These are phyloP conservation scores for Cocos nucifera DNA, from an alignment of 176 grass and related monocot species.

Conservation along the genomic window DNA sequence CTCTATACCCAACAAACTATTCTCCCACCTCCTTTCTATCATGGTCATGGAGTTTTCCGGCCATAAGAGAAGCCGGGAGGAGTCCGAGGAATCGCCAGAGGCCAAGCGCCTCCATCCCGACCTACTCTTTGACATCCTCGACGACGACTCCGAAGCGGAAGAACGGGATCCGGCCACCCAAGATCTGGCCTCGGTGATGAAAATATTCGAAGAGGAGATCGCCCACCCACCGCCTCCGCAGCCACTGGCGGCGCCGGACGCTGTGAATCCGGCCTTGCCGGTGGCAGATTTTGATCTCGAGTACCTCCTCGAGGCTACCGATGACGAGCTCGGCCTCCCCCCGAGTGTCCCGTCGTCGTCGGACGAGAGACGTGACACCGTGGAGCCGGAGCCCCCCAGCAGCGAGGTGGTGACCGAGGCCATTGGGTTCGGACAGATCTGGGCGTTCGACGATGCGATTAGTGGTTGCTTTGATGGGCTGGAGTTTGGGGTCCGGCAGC, in stretches of 20 bases:
- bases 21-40: background rate
- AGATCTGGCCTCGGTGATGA: constrained; percentile 68
- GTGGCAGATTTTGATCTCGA: constrained; percentile 15
- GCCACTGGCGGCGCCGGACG: background rate
- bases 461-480: constrained; percentile 7
- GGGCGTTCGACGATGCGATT: constrained; percentile 48
- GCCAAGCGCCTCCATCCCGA: constrained; percentile 26
- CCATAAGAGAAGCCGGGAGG: too few relatives aligned
- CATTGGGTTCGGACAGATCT: constrained; percentile 26
- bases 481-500: background rate
- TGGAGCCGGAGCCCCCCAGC: background rate
- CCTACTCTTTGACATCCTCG: constrained; percentile 56
- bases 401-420: constrained; percentile 9
- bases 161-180: constrained; percentile 1
- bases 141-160: constrained; percentile 32
- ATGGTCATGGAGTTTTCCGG: background rate
- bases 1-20: background rate
- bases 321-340: constrained; percentile 80
- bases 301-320: constrained; percentile 65
- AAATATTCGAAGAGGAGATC: constrained; percentile 70
- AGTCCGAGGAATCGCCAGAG: background rate
- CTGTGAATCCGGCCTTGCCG: background rate
- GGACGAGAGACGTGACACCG: background rate
- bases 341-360: constrained; percentile 6
- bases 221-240: constrained; percentile 1